Base-by-base conservation (phyloP, 257 asterid genomes). In the Oldenlandia corymbosa region DNA sequence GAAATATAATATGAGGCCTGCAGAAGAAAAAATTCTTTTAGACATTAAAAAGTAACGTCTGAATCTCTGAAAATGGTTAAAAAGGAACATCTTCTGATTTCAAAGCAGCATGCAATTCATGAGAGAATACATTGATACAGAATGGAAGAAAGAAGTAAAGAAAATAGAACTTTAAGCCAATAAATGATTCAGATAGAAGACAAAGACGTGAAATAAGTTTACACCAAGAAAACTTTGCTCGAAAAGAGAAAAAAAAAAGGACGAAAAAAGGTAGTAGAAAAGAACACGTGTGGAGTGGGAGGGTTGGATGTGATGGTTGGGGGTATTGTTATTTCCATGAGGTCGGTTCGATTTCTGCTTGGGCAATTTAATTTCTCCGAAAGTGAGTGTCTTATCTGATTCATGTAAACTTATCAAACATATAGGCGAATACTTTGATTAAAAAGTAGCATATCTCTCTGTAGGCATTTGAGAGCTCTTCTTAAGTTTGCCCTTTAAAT, bases 1-100 rank as follows among this genome's bases (percentile, higher is more conserved):
- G 88, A 77, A 87, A 85, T 77, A 79, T 88, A 83, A 48, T 81
- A 80, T 26, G 98, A 91, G 76, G 87, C 97, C 98, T 91, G 73
- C 62, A 76, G 74, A 60, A 60, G 42, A 42, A 68, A 47, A 27
- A 56, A 32, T 13, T 10, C 20, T 13, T 60, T 67, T 27, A 67
- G 60, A 43, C 18, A 51, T 65, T 65, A 27, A 39, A 4, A 49
- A 66, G 26, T 28, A 17, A 45, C 20, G 43, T 0, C 34, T 46
- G 5, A 62, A 27, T 2, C 4, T 43, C 32, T 24, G 31, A 37
- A 21, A 3, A n/a, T 34, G 64, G 30, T 6, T 37, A 8, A 7
- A 42, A 4, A 60, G 12, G n/a, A 14, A 41, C 26, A 10, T 12
- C 41, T 8, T 7, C 13, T 24, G 48, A 0, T 7, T 41, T n/a